Conservation (phyloP, 768 basidiomycete genomes). For the Trametes maxima region DNA sequence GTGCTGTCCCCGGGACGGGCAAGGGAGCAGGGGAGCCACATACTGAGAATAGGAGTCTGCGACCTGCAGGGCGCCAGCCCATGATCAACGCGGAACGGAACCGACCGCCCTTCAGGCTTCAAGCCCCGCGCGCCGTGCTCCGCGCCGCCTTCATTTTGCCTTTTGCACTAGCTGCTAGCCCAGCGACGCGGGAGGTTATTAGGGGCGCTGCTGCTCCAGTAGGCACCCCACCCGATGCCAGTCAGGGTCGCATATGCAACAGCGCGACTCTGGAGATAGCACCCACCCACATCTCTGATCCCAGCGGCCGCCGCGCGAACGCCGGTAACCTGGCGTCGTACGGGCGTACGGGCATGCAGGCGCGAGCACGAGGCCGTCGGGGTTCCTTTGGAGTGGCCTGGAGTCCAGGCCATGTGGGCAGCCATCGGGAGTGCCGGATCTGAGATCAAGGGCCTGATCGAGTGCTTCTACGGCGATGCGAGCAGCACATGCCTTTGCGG, state of each 20-base stretch:
- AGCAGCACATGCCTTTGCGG: conserved; percentile 1
- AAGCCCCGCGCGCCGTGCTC: not conserved
- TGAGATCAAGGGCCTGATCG: conserved; percentile 16
- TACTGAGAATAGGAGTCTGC: not conserved
- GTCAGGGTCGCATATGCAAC: not conserved
- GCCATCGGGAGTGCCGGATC: conserved; percentile 6
- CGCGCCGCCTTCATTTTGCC: not conserved
- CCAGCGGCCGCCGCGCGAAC: not conserved
- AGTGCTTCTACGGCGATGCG: conserved; percentile 7
- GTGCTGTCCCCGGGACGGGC: not conserved
- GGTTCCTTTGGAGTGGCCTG: not conserved
- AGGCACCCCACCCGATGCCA: too few relatives aligned
- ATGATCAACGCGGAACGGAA: conserved; percentile 3
- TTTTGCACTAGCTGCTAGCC: not conserved
- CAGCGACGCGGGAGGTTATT: too few relatives aligned
- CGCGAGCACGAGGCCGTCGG: not conserved
- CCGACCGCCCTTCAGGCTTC: not conserved
- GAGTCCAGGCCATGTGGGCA: conserved; percentile 7
- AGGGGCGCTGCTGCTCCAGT: too few relatives aligned
- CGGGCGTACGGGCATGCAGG: not conserved
- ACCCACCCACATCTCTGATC: not conserved
- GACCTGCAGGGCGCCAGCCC: not conserved
- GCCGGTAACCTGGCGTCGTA: not conserved
- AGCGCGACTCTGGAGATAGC: not conserved
- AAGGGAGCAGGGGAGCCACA: not conserved